Percentiles rank a stretch among this genome's conserved stretches.
Evolutionary conservation across 2,329 filamentous ascomycete genomes (phyloP).

Genomic region (Pseudogymnoascus pannorum): DNA sequence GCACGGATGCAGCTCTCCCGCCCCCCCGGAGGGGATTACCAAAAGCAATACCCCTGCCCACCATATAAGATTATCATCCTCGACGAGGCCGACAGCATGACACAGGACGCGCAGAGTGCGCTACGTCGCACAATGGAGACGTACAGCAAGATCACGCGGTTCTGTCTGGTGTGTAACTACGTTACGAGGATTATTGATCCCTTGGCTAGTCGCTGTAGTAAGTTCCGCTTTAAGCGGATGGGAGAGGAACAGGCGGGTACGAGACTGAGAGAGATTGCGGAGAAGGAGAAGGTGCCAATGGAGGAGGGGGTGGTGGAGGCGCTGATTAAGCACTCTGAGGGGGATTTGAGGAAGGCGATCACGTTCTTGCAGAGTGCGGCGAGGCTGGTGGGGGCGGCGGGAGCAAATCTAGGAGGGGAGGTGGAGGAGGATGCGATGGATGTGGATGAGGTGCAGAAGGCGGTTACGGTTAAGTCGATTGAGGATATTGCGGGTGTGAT

Average conservation of each 20-base stretch:
- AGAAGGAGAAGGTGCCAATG: slow-evolving; percentile 65
- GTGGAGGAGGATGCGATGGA: slow-evolving; percentile 39
- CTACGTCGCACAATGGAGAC: slow-evolving; percentile 96
- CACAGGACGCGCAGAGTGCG: slow-evolving; percentile 91
- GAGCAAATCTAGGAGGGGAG: slow-evolving; percentile 29
- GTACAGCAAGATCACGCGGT: slow-evolving; percentile 91
- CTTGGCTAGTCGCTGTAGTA: slow-evolving; percentile 84
- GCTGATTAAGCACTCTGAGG: slow-evolving; percentile 81
- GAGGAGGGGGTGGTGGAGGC: slow-evolving; percentile 76
- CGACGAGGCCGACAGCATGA: slow-evolving; percentile 98
- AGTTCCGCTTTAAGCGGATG: slow-evolving; percentile 95
- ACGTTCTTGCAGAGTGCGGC: slow-evolving; percentile 96
- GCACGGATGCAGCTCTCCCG: slow-evolving; percentile 90
- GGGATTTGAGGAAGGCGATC: slow-evolving; percentile 91
- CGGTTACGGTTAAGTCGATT: slow-evolving; percentile 72
- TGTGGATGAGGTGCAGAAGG: slow-evolving; percentile 44
- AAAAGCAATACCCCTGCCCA: slow-evolving; percentile 76
- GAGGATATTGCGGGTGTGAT: slow-evolving; percentile 97
- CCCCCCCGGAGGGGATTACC: slow-evolving; percentile 45
- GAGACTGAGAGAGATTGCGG: slow-evolving; percentile 75
- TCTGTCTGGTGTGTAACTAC: slow-evolving; percentile 98
- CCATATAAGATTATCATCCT: slow-evolving; percentile 99
- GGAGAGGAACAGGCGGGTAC: slow-evolving; percentile 77
- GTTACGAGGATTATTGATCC: slow-evolving; percentile 98
- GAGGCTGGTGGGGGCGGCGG: slow-evolving; percentile 63